These are phyloP conservation scores for Pythium coloratum DNA, from an alignment of 352 stramenopile species.

Conservation along the genomic window DNA sequence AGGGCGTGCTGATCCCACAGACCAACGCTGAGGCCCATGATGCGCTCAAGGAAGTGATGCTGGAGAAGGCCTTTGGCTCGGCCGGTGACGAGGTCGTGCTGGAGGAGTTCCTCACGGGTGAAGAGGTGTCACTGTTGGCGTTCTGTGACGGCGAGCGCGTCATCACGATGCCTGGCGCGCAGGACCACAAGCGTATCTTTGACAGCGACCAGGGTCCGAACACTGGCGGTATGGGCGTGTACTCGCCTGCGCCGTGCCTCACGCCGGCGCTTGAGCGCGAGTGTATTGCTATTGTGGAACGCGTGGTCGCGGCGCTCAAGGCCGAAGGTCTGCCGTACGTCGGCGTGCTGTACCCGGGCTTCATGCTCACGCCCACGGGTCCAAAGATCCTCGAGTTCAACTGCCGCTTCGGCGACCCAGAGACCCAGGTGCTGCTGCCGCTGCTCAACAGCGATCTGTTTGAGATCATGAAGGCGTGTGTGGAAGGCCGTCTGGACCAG, in stretches of 20 bases:
- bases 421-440: slow-evolving; percentile 98
- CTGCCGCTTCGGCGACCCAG: slow-evolving; percentile 98
- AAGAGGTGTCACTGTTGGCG: slow-evolving; percentile 97
- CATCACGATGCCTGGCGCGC: slow-evolving; percentile 94
- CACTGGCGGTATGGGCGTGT: slow-evolving; percentile 99
- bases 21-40: slow-evolving; percentile 92
- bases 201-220: slow-evolving; percentile 98
- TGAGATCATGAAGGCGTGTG: slow-evolving; percentile 96
- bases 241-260: slow-evolving; percentile 96
- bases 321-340: slow-evolving; percentile 97
- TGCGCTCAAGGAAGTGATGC: slow-evolving; percentile 97
- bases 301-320: slow-evolving; percentile 80
- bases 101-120: slow-evolving; percentile 98
- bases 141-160: slow-evolving; percentile 97
- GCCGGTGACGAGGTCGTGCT: slow-evolving; percentile 97
- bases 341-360: slow-evolving; percentile 98
- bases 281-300: slow-evolving; percentile 88
- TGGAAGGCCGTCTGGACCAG: slow-evolving; percentile 88
- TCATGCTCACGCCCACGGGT: slow-evolving; percentile 93
- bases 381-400: slow-evolving; percentile 99
- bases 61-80: slow-evolving; percentile 94
- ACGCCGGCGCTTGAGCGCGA: slow-evolving; percentile 91
- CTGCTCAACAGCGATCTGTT: slow-evolving; percentile 98
- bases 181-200: slow-evolving; percentile 99
- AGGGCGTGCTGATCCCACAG: slow-evolving; percentile 97